These are phyloP conservation scores for Triadica sebifera DNA, from an alignment of 345 rosid species.

Conservation along the genomic window DNA sequence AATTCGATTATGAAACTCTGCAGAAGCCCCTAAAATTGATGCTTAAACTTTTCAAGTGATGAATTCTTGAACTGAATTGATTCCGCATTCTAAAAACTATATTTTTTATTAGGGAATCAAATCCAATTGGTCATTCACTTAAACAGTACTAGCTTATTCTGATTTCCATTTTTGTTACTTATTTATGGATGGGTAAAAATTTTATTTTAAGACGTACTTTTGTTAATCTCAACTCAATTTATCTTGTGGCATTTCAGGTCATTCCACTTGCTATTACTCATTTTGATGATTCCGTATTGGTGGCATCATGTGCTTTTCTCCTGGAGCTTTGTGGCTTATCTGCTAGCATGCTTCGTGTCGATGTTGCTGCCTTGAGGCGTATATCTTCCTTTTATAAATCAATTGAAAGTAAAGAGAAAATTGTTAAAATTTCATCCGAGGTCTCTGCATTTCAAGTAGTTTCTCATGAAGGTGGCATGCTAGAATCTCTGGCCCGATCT, in stretches of 20 bases:
- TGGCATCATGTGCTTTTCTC: constrained; percentile 82
- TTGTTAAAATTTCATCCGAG: constrained; percentile 49
- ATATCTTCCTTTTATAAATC: constrained; percentile 73
- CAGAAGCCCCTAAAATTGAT: not conserved
- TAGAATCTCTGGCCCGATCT: constrained; percentile 82
- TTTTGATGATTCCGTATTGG: constrained; percentile 76
- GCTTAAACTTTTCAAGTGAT: not conserved
- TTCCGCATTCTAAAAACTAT: not conserved
- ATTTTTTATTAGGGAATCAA: not conserved
- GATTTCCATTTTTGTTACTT: not conserved
- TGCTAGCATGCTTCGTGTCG: constrained; percentile 77
- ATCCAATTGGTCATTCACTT: constrained; percentile 1
- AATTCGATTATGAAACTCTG: not conserved
- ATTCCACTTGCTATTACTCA: constrained; percentile 87
- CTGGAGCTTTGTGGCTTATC: constrained; percentile 92
- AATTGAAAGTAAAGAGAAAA: constrained; percentile 41
- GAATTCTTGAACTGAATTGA: not conserved
- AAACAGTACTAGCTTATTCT: not conserved
- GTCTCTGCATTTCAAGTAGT: constrained; percentile 57
- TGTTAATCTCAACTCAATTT: not conserved
- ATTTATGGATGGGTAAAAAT: not conserved
- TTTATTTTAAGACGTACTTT: no score
- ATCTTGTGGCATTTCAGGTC: constrained; percentile 47
- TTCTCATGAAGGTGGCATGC: constrained; percentile 53
- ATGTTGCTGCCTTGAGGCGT: constrained; percentile 75